Conservation (phyloP, 208 protist genomes). For the Leptomonas pyrrhocoris region DNA sequence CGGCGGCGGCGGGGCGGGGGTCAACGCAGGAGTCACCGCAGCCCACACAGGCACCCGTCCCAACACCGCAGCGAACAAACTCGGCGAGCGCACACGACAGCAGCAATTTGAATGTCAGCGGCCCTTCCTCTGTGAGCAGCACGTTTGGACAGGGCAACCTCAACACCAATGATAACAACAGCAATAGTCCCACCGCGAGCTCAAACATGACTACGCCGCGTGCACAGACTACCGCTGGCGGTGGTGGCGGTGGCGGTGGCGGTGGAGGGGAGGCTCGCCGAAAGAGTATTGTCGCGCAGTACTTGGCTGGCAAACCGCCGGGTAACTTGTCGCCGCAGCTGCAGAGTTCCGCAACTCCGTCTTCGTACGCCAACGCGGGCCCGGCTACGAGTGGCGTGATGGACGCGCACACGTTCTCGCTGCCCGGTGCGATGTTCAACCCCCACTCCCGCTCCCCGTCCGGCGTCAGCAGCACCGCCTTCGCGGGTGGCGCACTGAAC, state of each 20-base stretch:
- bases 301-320: not conserved
- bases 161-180: too few species aligned
- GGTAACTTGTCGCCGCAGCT: conserved; percentile 13
- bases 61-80: not conserved
- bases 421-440: not conserved
- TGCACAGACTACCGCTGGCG: too few species aligned
- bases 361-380: not conserved
- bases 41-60: not conserved
- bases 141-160: too few species aligned
- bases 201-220: too few species aligned
- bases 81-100: too few species aligned
- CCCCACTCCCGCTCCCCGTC: conserved; percentile 12
- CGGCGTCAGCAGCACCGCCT: not conserved
- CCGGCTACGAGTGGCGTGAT: not conserved
- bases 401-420: not conserved
- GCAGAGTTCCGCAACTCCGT: not conserved
- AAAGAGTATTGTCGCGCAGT: conserved; percentile 7
- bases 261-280: not conserved
- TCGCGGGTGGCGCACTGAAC: not conserved
- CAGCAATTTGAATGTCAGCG: too few species aligned
- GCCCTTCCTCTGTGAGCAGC: too few species aligned
- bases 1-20: too few species aligned
- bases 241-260: too few species aligned
- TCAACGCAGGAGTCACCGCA: too few species aligned
- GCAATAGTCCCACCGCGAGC: too few species aligned